Conservation (phyloP, 345 rosid species). For the Brassica rapa region DNA sequence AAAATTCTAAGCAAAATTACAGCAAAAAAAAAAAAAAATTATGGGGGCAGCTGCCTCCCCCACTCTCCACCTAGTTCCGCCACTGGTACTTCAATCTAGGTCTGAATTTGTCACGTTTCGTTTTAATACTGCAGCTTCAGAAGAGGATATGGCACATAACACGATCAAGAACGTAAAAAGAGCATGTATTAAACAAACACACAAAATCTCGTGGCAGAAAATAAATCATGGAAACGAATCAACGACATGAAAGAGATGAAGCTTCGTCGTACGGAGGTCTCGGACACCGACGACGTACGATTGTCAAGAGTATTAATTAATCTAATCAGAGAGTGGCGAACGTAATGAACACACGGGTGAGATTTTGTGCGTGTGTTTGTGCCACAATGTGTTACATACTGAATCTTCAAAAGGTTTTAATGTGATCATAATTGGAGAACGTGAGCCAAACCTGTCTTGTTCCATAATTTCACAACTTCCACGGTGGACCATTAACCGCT, state of each 20-base stretch:
- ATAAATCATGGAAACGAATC: background rate
- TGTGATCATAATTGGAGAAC: slow-evolving; percentile 40
- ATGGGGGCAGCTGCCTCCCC: no score
- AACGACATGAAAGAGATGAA: slow-evolving; percentile 31
- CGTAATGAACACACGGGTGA: slow-evolving; percentile 1
- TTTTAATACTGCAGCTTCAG: background rate
- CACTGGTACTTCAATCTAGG: background rate
- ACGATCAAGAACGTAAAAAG: background rate
- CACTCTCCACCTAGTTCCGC: no score
- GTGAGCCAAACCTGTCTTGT: slow-evolving; percentile 39
- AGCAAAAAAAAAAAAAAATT: no score
- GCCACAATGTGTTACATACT: slow-evolving; percentile 25
- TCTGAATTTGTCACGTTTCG: background rate
- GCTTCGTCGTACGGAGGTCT: slow-evolving; percentile 39
- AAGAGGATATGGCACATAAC: background rate
- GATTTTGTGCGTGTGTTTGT: slow-evolving; percentile 24
- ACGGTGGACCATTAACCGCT: slow-evolving; percentile 32
- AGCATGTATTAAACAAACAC: background rate
- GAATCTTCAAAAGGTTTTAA: slow-evolving; percentile 11
- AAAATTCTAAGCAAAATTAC: no score
- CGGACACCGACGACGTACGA: slow-evolving; percentile 39
- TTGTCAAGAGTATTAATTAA: background rate
- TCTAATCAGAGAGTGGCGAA: slow-evolving; percentile 18
- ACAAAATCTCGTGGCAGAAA: slow-evolving; percentile 18
- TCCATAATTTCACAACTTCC: slow-evolving; percentile 28